Evolutionary conservation across 345 rosid genomes (phyloP).

Genomic region (Salix udensis): DNA sequence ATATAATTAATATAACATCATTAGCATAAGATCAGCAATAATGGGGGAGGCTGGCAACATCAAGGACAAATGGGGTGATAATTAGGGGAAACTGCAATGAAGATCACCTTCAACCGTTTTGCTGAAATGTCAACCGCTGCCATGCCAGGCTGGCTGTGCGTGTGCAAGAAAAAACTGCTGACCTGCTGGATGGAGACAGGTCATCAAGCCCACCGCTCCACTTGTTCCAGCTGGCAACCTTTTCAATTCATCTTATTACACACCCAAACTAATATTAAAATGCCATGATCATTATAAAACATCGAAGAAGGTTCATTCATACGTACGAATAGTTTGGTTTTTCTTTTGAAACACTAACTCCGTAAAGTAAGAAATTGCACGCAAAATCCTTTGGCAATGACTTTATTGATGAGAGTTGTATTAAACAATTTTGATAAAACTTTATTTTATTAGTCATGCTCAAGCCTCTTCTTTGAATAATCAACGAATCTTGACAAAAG

Average conservation of each 20-base stretch:
- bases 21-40: neutral
- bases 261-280: no score
- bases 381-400: neutral
- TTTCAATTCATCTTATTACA: no score
- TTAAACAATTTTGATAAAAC: no score
- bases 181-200: neutral
- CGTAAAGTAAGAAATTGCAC: neutral
- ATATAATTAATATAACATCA: no score
- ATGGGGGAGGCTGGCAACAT: neutral
- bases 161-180: neutral
- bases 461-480: no score
- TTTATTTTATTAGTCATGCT: no score
- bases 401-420: neutral
- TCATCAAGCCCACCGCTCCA: constrained; percentile 8
- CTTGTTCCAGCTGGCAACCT: neutral
- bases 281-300: no score
- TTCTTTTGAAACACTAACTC: no score
- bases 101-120: neutral
- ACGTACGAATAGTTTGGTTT: neutral
- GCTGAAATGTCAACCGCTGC: neutral
- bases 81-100: no score
- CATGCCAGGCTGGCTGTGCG: neutral
- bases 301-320: no score
- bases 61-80: neutral
- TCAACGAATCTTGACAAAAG: no score